phyloP scores from a whole-genome alignment of 345 rosid species.

The Populus pruinosa region DNA sequence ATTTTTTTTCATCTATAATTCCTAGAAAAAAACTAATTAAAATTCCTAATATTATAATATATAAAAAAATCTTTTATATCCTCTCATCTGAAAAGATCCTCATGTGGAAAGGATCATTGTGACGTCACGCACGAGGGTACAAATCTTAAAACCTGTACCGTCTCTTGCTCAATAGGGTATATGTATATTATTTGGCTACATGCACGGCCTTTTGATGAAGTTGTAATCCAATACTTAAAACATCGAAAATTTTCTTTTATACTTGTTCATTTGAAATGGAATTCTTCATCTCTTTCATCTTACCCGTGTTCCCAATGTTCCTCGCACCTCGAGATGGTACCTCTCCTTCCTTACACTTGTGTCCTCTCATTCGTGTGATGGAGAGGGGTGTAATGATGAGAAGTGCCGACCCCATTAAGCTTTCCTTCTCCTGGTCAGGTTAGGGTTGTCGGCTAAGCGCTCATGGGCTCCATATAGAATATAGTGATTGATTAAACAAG shows the following conservation, averaged over 20 bases:
- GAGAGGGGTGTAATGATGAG: neutral
- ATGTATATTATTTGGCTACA: neutral
- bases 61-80: too few relatives aligned
- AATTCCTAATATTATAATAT: rapidly evolving
- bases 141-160: neutral
- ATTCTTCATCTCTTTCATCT: too few relatives aligned
- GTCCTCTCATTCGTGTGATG: neutral
- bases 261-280: neutral
- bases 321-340: neutral
- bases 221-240: neutral
- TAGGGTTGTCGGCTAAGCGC: too few relatives aligned
- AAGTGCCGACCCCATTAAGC: too few relatives aligned
- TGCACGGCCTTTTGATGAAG: neutral
- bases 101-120: too few relatives aligned
- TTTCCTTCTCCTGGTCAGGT: too few relatives aligned
- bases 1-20: too few relatives aligned
- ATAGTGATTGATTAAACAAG: too few relatives aligned
- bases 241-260: neutral
- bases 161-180: neutral
- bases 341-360: neutral
- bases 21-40: too few relatives aligned
- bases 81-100: too few relatives aligned
- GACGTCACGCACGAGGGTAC: too few relatives aligned
- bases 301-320: neutral
- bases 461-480: too few relatives aligned